Percentiles rank a stretch among this genome's conserved stretches.
phyloP scores from a whole-genome alignment of 371 early-diverging fungal genomes.

The Mucor irregularis region DNA sequence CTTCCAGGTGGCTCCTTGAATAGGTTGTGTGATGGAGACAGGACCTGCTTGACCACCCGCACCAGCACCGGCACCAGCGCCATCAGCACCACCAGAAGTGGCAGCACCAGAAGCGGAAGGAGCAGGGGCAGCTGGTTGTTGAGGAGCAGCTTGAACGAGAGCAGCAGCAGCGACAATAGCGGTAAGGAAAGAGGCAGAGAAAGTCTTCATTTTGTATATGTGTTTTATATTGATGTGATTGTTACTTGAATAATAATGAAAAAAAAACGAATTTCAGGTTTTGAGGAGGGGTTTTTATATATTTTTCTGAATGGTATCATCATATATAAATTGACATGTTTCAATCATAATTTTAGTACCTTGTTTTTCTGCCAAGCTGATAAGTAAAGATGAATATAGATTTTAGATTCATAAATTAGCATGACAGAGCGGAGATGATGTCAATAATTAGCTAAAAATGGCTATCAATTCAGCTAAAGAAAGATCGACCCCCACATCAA shows the following conservation, averaged over 20 bases:
- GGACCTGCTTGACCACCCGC: constrained; percentile 17
- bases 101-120: constrained; percentile 4
- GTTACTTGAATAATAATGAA: constrained; percentile 5
- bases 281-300: background rate
- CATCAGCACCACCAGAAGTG: background rate
- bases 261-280: background rate
- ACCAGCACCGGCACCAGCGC: background rate
- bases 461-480: too few species aligned
- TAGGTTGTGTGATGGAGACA: constrained; percentile 39
- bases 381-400: background rate
- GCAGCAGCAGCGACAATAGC: constrained; percentile 22
- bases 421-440: background rate
- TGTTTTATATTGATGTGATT: background rate
- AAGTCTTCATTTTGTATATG: constrained; percentile 11
- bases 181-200: constrained; percentile 16
- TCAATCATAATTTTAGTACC: too few species aligned
- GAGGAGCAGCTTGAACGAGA: constrained; percentile 22
- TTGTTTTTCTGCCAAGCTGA: background rate
- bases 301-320: background rate
- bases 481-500: background rate
- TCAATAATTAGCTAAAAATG: too few species aligned
- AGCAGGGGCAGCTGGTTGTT: constrained; percentile 7
- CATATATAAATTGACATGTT: too few species aligned
- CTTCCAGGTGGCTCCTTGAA: constrained; percentile 39
- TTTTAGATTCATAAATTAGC: background rate